Evolutionary conservation across 768 basidiomycete genomes (phyloP).

Genomic region (Trametopsis cervina): DNA sequence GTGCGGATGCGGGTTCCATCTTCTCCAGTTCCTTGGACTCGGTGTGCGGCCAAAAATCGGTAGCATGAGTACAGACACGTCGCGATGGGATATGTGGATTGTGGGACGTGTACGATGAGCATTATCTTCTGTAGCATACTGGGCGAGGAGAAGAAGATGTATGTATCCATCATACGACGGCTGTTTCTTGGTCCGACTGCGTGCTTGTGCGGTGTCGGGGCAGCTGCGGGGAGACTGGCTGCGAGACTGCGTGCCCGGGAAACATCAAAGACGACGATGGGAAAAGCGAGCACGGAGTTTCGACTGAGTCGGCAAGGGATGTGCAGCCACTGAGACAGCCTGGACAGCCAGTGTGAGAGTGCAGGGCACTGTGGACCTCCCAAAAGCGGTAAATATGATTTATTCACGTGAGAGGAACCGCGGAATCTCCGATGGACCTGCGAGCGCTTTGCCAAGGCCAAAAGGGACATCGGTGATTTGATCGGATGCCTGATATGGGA

Average conservation of each 20-base stretch:
- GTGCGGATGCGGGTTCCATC: constrained; percentile 1
- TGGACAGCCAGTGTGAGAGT: constrained; percentile 4
- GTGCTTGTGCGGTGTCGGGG: background rate
- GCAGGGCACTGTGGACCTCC: constrained; percentile 5
- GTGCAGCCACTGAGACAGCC: background rate
- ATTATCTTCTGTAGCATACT: background rate
- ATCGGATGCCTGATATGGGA: constrained; percentile 9
- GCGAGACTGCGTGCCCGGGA: constrained; percentile 1
- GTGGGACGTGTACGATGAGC: background rate
- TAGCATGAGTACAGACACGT: background rate
- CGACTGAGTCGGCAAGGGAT: constrained; percentile 7
- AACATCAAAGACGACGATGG: constrained; percentile 12
- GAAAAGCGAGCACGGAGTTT: constrained; percentile 7
- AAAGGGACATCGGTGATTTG: constrained; percentile 8
- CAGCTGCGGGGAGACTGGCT: constrained; percentile 6
- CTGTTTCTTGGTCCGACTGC: background rate
- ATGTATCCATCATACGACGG: constrained; percentile 5
- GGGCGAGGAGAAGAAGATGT: background rate
- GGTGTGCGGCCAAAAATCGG: background rate
- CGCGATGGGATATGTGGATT: background rate
- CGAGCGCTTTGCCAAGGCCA: constrained; percentile 7
- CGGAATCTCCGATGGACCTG: constrained; percentile 20
- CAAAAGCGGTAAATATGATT: constrained; percentile 5
- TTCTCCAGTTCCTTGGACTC: background rate
- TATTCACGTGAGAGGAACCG: constrained; percentile 12